Percentiles rank a stretch among this genome's conserved stretches.
Conservation (phyloP, 2,329 filamentous ascomycete genomes). For the Colletotrichum echinochloae region DNA sequence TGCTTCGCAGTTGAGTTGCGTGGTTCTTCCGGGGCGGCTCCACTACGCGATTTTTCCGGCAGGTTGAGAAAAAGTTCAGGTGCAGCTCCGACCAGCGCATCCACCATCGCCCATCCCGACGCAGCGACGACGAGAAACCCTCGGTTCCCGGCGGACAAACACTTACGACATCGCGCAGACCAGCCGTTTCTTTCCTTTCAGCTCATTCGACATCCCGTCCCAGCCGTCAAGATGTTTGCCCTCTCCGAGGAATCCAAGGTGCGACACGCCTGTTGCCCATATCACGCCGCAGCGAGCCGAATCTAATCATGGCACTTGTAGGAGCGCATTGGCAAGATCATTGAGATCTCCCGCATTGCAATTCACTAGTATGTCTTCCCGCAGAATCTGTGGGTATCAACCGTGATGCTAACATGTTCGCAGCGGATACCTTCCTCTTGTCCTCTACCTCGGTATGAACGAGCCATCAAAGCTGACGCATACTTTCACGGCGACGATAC, state of each 20-base stretch:
- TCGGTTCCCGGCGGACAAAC: slow-evolving; percentile 25
- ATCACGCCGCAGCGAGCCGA: slow-evolving; percentile 11
- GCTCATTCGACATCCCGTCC: not conserved
- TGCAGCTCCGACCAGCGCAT: slow-evolving; percentile 27
- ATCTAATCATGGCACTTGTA: slow-evolving; percentile 52
- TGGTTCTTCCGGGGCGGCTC: slow-evolving; percentile 36
- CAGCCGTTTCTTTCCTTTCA: not conserved
- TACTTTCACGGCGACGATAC: slow-evolving; percentile 32
- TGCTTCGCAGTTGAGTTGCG: not conserved
- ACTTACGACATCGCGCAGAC: slow-evolving; percentile 3
- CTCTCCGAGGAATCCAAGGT: slow-evolving; percentile 99
- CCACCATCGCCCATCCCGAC: slow-evolving; percentile 26
- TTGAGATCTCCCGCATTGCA: slow-evolving; percentile 91
- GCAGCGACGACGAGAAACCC: slow-evolving; percentile 36
- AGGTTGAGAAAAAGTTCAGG: slow-evolving; percentile 38
- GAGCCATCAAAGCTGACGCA: not conserved
- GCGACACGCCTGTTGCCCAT: slow-evolving; percentile 41
- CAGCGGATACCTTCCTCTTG: slow-evolving; percentile 95
- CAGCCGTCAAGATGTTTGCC: slow-evolving; percentile 63
- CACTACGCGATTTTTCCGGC: slow-evolving; percentile 34
- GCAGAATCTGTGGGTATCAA: not conserved
- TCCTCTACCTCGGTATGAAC: slow-evolving; percentile 89
- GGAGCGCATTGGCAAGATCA: slow-evolving; percentile 98
- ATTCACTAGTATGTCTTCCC: slow-evolving; percentile 85
- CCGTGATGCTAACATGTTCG: slow-evolving; percentile 51